phyloP scores from a whole-genome alignment of 805 yeast species.

The Isabelozyma gotoi region DNA sequence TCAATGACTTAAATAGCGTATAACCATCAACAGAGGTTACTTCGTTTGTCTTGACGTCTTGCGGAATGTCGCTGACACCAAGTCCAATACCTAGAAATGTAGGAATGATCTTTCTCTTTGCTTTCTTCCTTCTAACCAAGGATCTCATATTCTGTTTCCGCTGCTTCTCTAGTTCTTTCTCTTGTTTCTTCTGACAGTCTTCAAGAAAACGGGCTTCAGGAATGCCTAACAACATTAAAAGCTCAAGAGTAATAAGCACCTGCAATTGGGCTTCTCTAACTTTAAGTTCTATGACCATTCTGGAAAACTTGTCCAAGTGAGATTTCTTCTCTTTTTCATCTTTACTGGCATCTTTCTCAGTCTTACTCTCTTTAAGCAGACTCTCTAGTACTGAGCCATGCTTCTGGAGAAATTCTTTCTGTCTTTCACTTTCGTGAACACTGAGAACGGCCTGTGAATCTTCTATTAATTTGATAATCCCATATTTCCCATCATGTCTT shows the following conservation, averaged over 20 bases:
- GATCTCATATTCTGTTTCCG: conserved; percentile 17
- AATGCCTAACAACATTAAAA: conserved; percentile 31
- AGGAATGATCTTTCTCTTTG: conserved; percentile 31
- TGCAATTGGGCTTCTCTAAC: conserved; percentile 59
- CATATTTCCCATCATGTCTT: conserved; percentile 38
- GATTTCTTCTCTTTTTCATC: neutral
- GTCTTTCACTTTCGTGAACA: conserved; percentile 21
- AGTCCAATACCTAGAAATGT: conserved; percentile 45
- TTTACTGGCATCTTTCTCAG: neutral
- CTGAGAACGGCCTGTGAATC: neutral
- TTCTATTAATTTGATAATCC: conserved; percentile 14
- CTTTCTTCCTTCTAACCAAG: conserved; percentile 16
- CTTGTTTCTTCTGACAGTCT: conserved; percentile 22
- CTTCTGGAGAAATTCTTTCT: conserved; percentile 18
- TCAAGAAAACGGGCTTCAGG: conserved; percentile 36
- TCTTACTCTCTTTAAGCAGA: conserved; percentile 8
- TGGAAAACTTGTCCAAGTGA: conserved; percentile 16
- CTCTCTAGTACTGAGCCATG: conserved; percentile 10
- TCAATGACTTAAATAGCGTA: conserved; percentile 27
- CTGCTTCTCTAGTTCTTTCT: conserved; percentile 20
- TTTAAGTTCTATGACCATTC: conserved; percentile 42
- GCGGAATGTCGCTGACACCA: conserved; percentile 4
- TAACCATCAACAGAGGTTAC: conserved; percentile 11
- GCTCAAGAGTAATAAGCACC: conserved; percentile 47
- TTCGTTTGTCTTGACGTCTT: neutral